phyloP scores from a whole-genome alignment of 805 yeast genomes.

The Ogataea trehalophila region DNA sequence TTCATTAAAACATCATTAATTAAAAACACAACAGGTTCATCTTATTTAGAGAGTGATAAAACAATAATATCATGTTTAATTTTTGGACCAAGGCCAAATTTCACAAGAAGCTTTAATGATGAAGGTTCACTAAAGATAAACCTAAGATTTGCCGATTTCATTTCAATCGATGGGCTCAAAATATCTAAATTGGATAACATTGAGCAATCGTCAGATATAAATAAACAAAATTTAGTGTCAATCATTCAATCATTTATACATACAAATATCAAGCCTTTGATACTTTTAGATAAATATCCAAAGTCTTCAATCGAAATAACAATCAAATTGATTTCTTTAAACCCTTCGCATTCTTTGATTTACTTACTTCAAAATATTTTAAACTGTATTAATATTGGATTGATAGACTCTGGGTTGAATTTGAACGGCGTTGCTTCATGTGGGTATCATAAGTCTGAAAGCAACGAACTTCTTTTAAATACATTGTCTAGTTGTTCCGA shows the following conservation, averaged over 20 bases:
- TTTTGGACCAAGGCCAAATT: conserved; percentile 82
- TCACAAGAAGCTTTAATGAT: conserved; percentile 28
- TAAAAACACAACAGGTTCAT: conserved; percentile 75
- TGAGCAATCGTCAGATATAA: conserved; percentile 41
- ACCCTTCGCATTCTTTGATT: conserved; percentile 28
- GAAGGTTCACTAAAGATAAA: conserved; percentile 25
- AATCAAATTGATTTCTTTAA: conserved; percentile 57
- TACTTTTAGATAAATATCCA: conserved; percentile 71
- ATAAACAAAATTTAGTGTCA: conserved; percentile 17
- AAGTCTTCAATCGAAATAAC: conserved; percentile 83
- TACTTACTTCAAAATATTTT: conserved; percentile 40
- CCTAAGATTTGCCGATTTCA: conserved; percentile 44
- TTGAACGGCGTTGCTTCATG: conserved; percentile 70
- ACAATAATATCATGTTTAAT: conserved; percentile 64
- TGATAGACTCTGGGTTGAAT: conserved; percentile 83
- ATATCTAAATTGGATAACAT: conserved; percentile 28
- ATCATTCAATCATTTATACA: conserved; percentile 38
- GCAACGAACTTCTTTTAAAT: conserved; percentile 27
- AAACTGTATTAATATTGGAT: conserved; percentile 65
- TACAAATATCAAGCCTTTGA: conserved; percentile 32
- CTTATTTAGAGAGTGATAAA: conserved; percentile 66
- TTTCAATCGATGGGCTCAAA: conserved; percentile 7
- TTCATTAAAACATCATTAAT: conserved; percentile 63
- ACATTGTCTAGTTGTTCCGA: conserved; percentile 21
- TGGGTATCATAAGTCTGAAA: conserved; percentile 31